Evolutionary conservation across 768 basidiomycete genomes (phyloP).

Genomic region (Tricholoma saponaceum): DNA sequence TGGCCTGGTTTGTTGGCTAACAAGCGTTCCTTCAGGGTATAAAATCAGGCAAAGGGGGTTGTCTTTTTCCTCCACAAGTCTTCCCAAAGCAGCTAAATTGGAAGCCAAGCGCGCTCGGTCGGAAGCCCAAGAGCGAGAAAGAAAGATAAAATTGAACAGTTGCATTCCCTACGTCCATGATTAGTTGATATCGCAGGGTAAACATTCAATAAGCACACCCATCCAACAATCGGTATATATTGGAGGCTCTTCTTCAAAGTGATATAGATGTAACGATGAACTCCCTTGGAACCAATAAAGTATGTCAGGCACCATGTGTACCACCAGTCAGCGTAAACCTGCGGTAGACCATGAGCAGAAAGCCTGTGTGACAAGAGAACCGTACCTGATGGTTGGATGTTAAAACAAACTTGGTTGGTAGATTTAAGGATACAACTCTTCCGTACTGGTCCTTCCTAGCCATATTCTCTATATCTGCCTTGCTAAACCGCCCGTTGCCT

Average conservation of each 20-base stretch:
- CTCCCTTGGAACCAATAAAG: constrained; percentile 55
- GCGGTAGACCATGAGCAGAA: not conserved
- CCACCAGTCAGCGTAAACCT: constrained; percentile 84
- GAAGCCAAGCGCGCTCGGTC: constrained; percentile 67
- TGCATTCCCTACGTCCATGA: constrained; percentile 71
- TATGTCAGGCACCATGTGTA: constrained; percentile 85
- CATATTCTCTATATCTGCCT: constrained; percentile 53
- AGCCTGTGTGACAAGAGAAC: not conserved
- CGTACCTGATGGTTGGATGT: constrained; percentile 92
- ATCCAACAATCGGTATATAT: constrained; percentile 80
- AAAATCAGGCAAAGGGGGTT: constrained; percentile 78
- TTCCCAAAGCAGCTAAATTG: constrained; percentile 65
- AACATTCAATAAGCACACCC: constrained; percentile 46
- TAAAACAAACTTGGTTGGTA: constrained; percentile 78
- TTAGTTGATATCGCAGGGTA: constrained; percentile 3
- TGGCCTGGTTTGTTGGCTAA: constrained; percentile 81
- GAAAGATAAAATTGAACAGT: constrained; percentile 91
- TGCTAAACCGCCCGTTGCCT: constrained; percentile 59
- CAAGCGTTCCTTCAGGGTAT: constrained; percentile 95
- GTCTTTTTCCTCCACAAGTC: constrained; percentile 60
- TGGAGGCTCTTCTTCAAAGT: constrained; percentile 90
- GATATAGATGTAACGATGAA: constrained; percentile 78
- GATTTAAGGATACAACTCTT: constrained; percentile 51
- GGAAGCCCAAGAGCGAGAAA: constrained; percentile 86
- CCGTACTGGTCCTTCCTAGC: constrained; percentile 57